Conservation (phyloP, 2,329 filamentous ascomycete genomes). For the Macrophomina pseudophaseolina region DNA sequence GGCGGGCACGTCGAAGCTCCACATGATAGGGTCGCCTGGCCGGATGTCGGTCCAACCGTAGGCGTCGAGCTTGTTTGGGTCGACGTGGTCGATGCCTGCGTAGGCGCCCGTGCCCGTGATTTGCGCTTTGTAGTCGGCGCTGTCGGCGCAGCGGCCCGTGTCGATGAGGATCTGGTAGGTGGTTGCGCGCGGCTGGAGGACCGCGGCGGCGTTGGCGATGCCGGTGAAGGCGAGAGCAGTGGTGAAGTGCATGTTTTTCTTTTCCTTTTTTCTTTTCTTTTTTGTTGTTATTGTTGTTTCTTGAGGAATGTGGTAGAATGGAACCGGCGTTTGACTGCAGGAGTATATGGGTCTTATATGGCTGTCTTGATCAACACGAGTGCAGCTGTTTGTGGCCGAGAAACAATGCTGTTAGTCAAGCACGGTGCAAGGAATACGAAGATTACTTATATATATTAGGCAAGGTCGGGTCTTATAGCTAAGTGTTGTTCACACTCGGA, state of each 20-base stretch:
- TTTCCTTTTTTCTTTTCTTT: neutral
- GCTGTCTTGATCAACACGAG: neutral
- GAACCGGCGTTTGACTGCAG: neutral
- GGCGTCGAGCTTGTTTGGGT: neutral
- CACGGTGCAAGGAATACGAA: neutral
- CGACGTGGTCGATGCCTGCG: neutral
- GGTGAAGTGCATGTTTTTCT: neutral
- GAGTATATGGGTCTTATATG: neutral
- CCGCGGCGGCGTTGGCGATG: neutral
- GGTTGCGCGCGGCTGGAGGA: neutral
- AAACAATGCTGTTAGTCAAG: neutral
- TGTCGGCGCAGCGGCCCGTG: neutral
- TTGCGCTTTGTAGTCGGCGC: neutral
- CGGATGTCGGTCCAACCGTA: slow-evolving; percentile 3
- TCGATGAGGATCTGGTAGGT: neutral
- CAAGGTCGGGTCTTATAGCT: neutral
- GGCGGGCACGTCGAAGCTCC: slow-evolving; percentile 5
- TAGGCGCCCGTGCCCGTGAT: neutral
- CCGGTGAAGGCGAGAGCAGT: neutral
- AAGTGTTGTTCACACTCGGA: slow-evolving; percentile 3
- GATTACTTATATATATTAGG: neutral
- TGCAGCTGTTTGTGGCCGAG: neutral
- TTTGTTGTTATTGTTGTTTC: neutral
- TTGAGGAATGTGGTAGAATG: neutral
- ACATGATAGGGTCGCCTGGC: neutral